phyloP scores from a whole-genome alignment of 78 protist genomes.

The Dictyostelium citrinum region DNA sequence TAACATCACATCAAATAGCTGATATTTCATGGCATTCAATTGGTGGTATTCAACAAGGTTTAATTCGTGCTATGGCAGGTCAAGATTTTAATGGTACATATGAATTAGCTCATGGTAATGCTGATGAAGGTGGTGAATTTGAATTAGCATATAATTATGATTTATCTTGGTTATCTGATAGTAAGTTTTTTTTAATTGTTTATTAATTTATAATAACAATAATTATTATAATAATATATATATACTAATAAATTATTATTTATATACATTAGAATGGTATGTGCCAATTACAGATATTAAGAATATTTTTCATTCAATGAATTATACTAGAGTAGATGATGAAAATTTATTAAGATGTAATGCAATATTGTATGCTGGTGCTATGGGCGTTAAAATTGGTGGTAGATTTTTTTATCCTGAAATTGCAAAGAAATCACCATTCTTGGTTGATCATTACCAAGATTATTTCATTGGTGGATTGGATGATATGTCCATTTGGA shows the following conservation, averaged over 20 bases:
- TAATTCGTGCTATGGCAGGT: slow-evolving; percentile 71
- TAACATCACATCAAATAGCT: slow-evolving; percentile 52
- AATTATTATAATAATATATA: background rate
- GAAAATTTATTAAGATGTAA: slow-evolving; percentile 26
- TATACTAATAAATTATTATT: background rate
- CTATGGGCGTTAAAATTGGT: slow-evolving; percentile 53
- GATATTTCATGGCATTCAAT: slow-evolving; percentile 73
- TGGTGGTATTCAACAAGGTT: slow-evolving; percentile 44
- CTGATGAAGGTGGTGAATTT: slow-evolving; percentile 64
- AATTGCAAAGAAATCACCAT: slow-evolving; percentile 63
- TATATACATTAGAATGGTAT: slow-evolving; percentile 10
- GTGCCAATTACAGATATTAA: slow-evolving; percentile 59
- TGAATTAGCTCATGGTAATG: slow-evolving; percentile 21
- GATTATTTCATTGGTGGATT: slow-evolving; percentile 69
- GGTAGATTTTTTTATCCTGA: slow-evolving; percentile 56
- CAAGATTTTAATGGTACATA: slow-evolving; percentile 53
- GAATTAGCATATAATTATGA: slow-evolving; percentile 55
- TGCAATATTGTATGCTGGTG: slow-evolving; percentile 47
- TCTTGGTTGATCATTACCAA: slow-evolving; percentile 59
- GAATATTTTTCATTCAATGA: slow-evolving; percentile 35
- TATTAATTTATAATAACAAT: no score
- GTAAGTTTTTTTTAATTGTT: no score
- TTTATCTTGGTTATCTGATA: slow-evolving; percentile 34
- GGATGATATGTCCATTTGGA: slow-evolving; percentile 70
- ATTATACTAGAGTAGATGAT: slow-evolving; percentile 13